A percentile compares a stretch with the other conserved stretches of the same genome.
These are phyloP conservation scores for Syzygium aqueum DNA, from an alignment of 345 rosid genomes.

Conservation along the genomic window DNA sequence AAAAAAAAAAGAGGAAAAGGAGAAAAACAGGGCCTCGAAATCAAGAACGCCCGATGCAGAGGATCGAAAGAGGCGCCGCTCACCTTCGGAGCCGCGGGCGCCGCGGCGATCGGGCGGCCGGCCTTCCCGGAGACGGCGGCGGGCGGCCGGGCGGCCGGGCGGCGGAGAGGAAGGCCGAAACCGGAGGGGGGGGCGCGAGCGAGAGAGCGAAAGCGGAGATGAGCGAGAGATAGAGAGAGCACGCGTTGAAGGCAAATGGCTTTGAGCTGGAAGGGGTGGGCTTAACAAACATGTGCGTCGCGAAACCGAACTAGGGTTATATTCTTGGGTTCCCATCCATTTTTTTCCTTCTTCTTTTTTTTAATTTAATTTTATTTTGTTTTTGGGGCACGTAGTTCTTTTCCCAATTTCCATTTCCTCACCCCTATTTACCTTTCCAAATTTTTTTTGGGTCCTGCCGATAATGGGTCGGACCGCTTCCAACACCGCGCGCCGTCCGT, in stretches of 20 bases:
- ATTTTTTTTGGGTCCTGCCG: neutral
- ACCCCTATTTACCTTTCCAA: too few relatives aligned
- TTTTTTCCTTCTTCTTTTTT: neutral
- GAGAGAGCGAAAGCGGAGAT: neutral
- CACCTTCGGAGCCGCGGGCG: neutral
- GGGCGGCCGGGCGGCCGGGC: neutral
- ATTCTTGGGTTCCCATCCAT: neutral
- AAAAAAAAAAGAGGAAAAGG: neutral
- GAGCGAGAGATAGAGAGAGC: neutral
- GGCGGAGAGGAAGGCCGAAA: neutral
- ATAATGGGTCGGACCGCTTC: neutral
- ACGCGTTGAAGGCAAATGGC: neutral
- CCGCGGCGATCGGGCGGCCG: neutral
- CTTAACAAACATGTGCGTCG: neutral
- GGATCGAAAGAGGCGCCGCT: neutral
- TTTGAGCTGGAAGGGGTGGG: neutral
- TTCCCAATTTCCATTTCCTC: neutral
- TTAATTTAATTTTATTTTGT: too few relatives aligned
- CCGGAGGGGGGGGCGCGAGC: neutral
- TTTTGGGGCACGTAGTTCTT: neutral
- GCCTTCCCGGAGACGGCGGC: neutral
- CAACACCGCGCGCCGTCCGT: too few relatives aligned
- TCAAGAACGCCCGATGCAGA: neutral
- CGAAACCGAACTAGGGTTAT: neutral
- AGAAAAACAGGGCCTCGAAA: neutral